phyloP scores from a whole-genome alignment of 768 basidiomycete genomes.

The Baorangia bicolor region DNA sequence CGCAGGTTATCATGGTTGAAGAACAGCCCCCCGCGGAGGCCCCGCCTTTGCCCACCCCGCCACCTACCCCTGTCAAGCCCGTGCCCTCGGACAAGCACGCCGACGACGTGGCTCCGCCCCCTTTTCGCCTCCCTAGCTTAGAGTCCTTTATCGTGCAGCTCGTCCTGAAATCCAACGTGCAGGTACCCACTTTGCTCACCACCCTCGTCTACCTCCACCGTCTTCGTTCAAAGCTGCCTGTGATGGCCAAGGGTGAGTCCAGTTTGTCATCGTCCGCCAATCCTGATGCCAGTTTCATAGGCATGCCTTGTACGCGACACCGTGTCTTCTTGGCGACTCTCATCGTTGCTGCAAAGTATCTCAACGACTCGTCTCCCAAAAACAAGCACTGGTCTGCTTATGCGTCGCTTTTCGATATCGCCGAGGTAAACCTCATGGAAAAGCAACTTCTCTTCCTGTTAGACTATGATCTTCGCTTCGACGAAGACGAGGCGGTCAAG shows the following conservation, averaged over 20 bases:
- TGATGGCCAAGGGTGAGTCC: slow-evolving; percentile 77
- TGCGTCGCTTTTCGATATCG: slow-evolving; percentile 69
- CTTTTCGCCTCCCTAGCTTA: slow-evolving; percentile 56
- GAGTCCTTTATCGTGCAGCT: slow-evolving; percentile 84
- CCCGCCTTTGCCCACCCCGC: slow-evolving; percentile 59
- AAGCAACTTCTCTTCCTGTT: slow-evolving; percentile 90
- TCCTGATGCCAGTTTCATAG: slow-evolving; percentile 27
- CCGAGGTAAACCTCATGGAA: slow-evolving; percentile 95
- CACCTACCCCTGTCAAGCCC: slow-evolving; percentile 58
- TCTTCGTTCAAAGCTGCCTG: slow-evolving; percentile 74
- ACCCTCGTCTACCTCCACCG: slow-evolving; percentile 92
- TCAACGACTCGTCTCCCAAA: slow-evolving; percentile 95
- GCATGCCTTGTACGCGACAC: slow-evolving; percentile 90
- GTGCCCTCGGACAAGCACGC: slow-evolving; percentile 34
- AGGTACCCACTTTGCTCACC: slow-evolving; percentile 85
- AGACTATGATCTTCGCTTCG: slow-evolving; percentile 89
- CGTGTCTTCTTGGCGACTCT: slow-evolving; percentile 95
- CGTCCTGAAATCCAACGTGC: slow-evolving; percentile 80
- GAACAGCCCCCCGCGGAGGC: slow-evolving; percentile 40
- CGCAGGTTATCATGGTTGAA: slow-evolving; percentile 70
- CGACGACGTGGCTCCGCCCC: slow-evolving; percentile 25
- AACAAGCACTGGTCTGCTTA: slow-evolving; percentile 92
- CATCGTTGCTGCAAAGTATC: slow-evolving; percentile 94
- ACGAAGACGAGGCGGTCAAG: slow-evolving; percentile 73
- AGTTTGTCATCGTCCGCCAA: not conserved